Evolutionary conservation across 176 grass and related monocot species (phyloP), one percentile per base, ranked within the genome.

Genomic region (Oryza glaberrima): DNA sequence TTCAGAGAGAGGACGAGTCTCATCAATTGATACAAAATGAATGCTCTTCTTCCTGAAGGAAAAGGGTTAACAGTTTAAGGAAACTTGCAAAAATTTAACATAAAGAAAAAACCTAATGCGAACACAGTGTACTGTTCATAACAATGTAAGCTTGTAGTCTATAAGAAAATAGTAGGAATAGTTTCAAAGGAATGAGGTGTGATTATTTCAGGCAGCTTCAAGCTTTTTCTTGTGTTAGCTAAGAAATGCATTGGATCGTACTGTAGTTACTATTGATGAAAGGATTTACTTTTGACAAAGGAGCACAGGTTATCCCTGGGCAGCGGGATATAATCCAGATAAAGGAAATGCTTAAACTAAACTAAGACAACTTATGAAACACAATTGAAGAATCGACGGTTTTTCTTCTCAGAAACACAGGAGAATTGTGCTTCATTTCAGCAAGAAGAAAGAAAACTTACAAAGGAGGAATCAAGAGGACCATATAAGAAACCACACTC

Each of bases 41-140:
- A 96, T 93, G 16, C 94, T 91, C 72, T 96, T 96, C 75, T 96
- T 96, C 86, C 94, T 96, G 89, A 70, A 89, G 22, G 67, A 80
- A 80, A 58, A 61, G 2, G 20, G 56, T 61, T 22, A 56, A 20
- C n/a, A 67, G n/a, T 6, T 45, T 60, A 12, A 66, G 26, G 13
- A 78, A 49, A 22, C 44, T 81, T 16, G 30, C 52, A 41, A 41
- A 69, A 81, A 52, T 58, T 9, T 32, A 23, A 20, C 46, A 67
- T 38, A 9, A 80, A 30, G 9, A 14, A 5, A 67, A 73, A 12
- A 40, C 40, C 34, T 81, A 0, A 15, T 51, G 74, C 52, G 15
- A 74, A 30, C 15, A 3, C 3, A 75, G 43, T 23, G 19, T 49
- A 44, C 3, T 79, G 12, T 4, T 68, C 23, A 25, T 35, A 65